A percentile compares a stretch with the other conserved stretches of the same genome.
These are phyloP conservation scores for Colletotrichum eleusines DNA, from an alignment of 2,329 filamentous ascomycete species.

Conservation along the genomic window DNA sequence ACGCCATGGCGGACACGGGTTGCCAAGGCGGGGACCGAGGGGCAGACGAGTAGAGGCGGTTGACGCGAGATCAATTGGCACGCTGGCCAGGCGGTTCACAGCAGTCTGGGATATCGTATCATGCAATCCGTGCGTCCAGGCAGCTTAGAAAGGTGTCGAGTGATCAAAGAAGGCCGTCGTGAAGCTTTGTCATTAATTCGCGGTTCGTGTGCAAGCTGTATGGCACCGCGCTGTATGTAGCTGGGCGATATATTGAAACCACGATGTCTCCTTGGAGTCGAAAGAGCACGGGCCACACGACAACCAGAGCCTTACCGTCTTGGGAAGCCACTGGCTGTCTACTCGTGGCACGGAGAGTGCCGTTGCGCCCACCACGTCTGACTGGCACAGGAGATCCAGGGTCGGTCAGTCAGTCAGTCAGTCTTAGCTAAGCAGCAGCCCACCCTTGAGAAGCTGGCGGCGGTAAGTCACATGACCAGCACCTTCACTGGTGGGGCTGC, in stretches of 20 bases:
- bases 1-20: constrained; percentile 78
- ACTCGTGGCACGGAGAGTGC: constrained; percentile 7
- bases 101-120: constrained; percentile 26
- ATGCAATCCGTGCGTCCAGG: constrained; percentile 19
- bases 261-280: constrained; percentile 41
- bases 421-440: constrained; percentile 2
- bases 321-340: constrained; percentile 8
- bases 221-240: constrained; percentile 13
- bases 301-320: constrained; percentile 31
- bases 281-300: constrained; percentile 27
- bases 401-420: too few relatives aligned
- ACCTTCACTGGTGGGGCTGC: constrained; percentile 6
- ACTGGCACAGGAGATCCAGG: too few relatives aligned
- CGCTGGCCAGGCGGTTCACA: constrained; percentile 44
- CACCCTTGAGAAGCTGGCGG: accelerated
- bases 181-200: constrained; percentile 23
- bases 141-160: constrained; percentile 21
- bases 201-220: constrained; percentile 24
- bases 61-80: constrained; percentile 45
- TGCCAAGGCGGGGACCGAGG: constrained; percentile 45
- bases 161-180: constrained; percentile 6
- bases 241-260: constrained; percentile 42
- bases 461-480: constrained; percentile 36
- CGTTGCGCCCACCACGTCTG: not conserved
- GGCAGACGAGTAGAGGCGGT: constrained; percentile 44